Evolutionary conservation across 495 filamentous ascomycete genomes (phyloP).

Genomic region (Parathielavia hyrcaniae): DNA sequence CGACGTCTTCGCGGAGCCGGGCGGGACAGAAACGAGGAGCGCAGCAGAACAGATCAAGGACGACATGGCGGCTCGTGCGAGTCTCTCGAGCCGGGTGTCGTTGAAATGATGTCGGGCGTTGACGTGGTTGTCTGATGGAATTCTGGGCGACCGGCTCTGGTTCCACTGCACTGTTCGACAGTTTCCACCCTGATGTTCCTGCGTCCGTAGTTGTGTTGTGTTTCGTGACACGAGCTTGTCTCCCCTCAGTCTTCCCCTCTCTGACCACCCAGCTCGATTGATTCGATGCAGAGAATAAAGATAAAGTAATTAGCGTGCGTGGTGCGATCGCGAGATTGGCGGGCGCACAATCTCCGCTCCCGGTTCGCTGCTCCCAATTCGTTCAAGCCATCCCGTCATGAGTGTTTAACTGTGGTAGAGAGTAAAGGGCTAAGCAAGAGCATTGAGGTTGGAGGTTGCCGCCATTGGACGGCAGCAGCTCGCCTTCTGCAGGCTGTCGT

Average conservation of each 20-base stretch:
- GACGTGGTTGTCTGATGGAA: constrained; percentile 24
- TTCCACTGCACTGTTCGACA: constrained; percentile 4
- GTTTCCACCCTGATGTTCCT: neutral
- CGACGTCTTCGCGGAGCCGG: constrained; percentile 13
- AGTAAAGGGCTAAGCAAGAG: constrained; percentile 3
- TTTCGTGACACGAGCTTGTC: neutral
- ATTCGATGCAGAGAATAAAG: constrained; percentile 1
- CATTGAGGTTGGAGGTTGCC: constrained; percentile 10
- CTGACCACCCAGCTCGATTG: neutral
- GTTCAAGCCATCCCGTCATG: constrained; percentile 6
- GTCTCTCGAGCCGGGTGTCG: constrained; percentile 9
- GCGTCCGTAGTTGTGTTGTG: constrained; percentile 1
- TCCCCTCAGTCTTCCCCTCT: neutral
- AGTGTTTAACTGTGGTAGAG: too few species aligned
- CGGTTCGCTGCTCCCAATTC: constrained; percentile 20
- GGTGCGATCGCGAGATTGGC: constrained; percentile 27
- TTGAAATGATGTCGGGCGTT: constrained; percentile 8
- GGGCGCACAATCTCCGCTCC: constrained; percentile 19
- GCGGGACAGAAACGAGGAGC: constrained; percentile 16
- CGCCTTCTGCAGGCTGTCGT: constrained; percentile 38
- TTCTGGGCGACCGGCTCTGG: constrained; percentile 8
- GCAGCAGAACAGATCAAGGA: constrained; percentile 2
- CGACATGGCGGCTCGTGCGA: constrained; percentile 14
- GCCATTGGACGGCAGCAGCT: constrained; percentile 29
- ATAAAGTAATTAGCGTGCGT: constrained; percentile 6